These are phyloP conservation scores for Aureobasidium namibiae DNA, from an alignment of 2,329 filamentous ascomycete species.

Conservation along the genomic window DNA sequence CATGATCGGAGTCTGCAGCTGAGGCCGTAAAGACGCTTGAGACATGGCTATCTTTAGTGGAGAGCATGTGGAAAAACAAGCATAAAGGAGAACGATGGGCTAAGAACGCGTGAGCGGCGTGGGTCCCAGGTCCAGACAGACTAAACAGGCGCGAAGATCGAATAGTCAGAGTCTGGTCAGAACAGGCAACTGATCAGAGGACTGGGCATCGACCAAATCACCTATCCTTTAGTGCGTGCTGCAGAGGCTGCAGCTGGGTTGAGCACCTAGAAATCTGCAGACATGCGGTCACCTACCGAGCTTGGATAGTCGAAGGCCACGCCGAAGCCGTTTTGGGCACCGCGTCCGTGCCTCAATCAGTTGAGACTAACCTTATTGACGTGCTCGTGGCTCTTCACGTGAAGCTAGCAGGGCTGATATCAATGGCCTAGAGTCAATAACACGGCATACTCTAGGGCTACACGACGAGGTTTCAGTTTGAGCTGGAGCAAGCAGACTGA, in stretches of 20 bases:
- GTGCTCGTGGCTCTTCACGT: neutral
- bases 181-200: neutral
- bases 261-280: neutral
- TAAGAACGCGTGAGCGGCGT: constrained; percentile 1
- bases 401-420: neutral
- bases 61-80: neutral
- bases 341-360: neutral
- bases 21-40: constrained; percentile 1
- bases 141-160: neutral
- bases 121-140: neutral
- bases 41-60: constrained; percentile 13
- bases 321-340: neutral
- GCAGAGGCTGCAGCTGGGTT: constrained; percentile 7
- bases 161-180: neutral
- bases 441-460: neutral
- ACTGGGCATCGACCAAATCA: neutral
- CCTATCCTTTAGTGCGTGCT: neutral
- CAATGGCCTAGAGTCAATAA: constrained; percentile 1
- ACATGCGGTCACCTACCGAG: neutral
- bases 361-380: constrained; percentile 1
- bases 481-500: neutral
- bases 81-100: neutral
- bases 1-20: neutral
- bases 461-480: neutral
- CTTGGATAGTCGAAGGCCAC: neutral